Base-by-base conservation (phyloP, 345 rosid species). In the Sonneratia alba region DNA sequence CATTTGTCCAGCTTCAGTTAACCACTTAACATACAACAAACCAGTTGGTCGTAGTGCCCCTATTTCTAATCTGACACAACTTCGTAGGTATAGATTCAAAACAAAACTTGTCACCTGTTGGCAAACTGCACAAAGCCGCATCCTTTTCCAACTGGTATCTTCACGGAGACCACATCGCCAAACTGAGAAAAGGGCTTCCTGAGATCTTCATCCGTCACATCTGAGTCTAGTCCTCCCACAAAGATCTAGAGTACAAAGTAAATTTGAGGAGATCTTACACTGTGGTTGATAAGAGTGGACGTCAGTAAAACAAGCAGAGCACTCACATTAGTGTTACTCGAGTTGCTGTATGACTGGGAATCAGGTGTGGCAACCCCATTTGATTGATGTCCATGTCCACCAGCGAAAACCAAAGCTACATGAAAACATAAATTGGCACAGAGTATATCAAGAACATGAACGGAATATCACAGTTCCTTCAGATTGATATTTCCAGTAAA, bases 91-190 rank as follows among this genome's bases (percentile, higher is more conserved):
- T 13, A 47, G 51, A 59, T 19, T 37, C 62, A 68, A 59, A 48
- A 70, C 18, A 67, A 40, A 55, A n/a, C 71, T 48, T 22, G 32
- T 45, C 71, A 91, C 97, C 97, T 95, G 79, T 82, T 82, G 71
- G 85, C 84, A 79, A 87, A 87, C 69, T 88, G 97, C 67, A 91
- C 96, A 76, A 95, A 95, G 21, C 97, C 97, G 53, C 99, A 95
- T 78, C 97, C 97, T 87, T 87, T 95, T n/a, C 96, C 95, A 38
- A 80, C 76, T 42, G 97, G 97, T 77, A 95, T 95, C 83, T 95
- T 95, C 78, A 95, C 97, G 62, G 97, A 95, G 48, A 90, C 75
- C 77, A 95, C 87, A 48, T 95, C 99, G 45, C 97, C 96, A 79
- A 86, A 95, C 77, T 88, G 85, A 22, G 90, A 82, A 79, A 91